Percentiles rank a stretch among this genome's conserved stretches.
These are phyloP conservation scores for Exophiala calicioides DNA, from an alignment of 2,329 filamentous ascomycete genomes.

Conservation along the genomic window DNA sequence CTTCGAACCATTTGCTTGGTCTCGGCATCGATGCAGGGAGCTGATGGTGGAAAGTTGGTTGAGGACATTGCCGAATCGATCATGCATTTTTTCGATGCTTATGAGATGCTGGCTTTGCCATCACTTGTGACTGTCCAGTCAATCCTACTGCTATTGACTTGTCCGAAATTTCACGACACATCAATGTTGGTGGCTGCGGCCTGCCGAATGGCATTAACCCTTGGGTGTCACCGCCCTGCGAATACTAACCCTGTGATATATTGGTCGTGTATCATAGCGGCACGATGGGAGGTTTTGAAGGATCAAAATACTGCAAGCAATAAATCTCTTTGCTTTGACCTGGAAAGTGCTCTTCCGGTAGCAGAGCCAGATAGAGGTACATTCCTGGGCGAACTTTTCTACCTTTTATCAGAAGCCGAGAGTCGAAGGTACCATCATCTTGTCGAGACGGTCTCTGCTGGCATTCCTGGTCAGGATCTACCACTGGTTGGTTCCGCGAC, in stretches of 20 bases:
- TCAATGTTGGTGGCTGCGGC: conserved; percentile 5
- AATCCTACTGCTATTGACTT: conserved; percentile 3
- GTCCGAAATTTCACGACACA: not conserved
- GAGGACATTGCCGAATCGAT: conserved; percentile 1
- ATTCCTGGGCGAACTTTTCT: too few relatives aligned
- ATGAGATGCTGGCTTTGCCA: conserved; percentile 4
- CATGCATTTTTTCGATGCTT: conserved; percentile 3
- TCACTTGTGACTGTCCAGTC: conserved; percentile 3
- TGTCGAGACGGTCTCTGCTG: too few relatives aligned
- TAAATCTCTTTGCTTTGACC: conserved; percentile 6
- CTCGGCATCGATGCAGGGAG: not conserved
- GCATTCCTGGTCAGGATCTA: too few relatives aligned
- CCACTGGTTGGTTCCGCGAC: too few relatives aligned
- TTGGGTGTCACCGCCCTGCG: conserved; percentile 1
- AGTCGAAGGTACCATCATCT: too few relatives aligned
- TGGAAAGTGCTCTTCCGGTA: not conserved
- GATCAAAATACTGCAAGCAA: not conserved
- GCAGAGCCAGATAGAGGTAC: conserved; percentile 6
- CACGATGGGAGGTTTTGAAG: conserved; percentile 3
- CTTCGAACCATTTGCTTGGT: conserved; percentile 3
- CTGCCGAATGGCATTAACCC: conserved; percentile 5
- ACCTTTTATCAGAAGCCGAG: too few relatives aligned
- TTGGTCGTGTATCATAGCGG: conserved; percentile 3
- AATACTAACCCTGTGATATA: conserved; percentile 1
- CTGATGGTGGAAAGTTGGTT: not conserved